A percentile compares a stretch with the other conserved stretches of the same genome.
Evolutionary conservation across 2,329 filamentous ascomycete species (phyloP).

Genomic region (Cytospora piceicola): DNA sequence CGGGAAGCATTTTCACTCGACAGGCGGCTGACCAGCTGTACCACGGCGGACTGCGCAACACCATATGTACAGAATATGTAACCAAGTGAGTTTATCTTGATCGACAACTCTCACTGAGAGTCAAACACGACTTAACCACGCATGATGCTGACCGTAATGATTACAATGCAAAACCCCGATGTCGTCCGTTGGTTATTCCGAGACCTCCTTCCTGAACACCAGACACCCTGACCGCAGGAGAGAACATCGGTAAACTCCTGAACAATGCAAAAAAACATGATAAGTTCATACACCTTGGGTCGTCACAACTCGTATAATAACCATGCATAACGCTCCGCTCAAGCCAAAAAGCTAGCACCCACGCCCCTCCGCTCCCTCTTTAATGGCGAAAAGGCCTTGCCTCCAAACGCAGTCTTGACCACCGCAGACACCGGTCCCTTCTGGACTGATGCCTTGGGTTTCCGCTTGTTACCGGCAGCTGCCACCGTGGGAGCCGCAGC

Average conservation of each 20-base stretch:
- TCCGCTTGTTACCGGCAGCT: conserved; percentile 33
- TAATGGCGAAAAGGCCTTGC: conserved; percentile 68
- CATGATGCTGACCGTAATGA: background rate
- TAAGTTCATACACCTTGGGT: conserved; percentile 3
- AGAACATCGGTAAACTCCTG: conserved; percentile 15
- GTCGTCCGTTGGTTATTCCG: conserved; percentile 8
- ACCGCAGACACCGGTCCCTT: conserved; percentile 33
- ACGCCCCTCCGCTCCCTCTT: conserved; percentile 70
- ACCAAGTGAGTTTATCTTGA: too few relatives aligned
- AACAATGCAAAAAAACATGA: conserved; percentile 21
- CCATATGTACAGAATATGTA: background rate
- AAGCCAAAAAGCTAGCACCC: conserved; percentile 63
- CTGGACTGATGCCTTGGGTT: conserved; percentile 27
- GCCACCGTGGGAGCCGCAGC: conserved; percentile 29
- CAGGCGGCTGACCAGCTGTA: background rate
- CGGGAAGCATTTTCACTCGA: background rate
- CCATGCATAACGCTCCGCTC: conserved; percentile 28
- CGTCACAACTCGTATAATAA: conserved; percentile 5
- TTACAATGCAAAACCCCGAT: background rate
- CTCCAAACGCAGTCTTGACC: conserved; percentile 54
- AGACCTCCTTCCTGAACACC: conserved; percentile 20
- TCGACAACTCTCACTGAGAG: conserved; percentile 8
- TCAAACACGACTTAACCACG: background rate
- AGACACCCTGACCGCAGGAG: conserved; percentile 1
- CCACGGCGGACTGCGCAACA: background rate